Percentiles rank a stretch among this genome's conserved stretches.
phyloP scores from a whole-genome alignment of 306 rosid species.

The Rosa persica region DNA sequence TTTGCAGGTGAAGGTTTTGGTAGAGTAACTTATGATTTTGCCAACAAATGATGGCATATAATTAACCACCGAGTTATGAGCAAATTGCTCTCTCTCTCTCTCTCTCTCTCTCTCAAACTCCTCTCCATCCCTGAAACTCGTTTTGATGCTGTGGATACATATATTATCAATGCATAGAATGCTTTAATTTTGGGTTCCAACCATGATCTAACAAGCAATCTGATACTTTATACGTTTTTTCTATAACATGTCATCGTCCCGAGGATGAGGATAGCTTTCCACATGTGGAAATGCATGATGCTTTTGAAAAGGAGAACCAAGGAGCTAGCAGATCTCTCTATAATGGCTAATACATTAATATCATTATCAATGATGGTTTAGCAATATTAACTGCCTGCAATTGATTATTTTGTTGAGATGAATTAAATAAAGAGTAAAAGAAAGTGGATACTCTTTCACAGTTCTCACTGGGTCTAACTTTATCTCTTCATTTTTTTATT shows the following conservation, averaged over 20 bases:
- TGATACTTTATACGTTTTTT: not conserved
- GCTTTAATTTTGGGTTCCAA: not conserved
- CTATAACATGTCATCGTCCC: not conserved
- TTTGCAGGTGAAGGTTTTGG: not conserved
- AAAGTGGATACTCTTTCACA: not conserved
- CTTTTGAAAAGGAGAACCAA: slow-evolving; percentile 8
- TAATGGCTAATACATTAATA: not conserved
- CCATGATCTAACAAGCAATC: not conserved
- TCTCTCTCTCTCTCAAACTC: slow-evolving; percentile 15
- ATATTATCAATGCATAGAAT: not conserved
- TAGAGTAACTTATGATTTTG: not conserved
- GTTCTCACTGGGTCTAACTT: slow-evolving; percentile 5
- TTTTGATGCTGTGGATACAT: not conserved
- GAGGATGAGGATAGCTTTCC: slow-evolving; percentile 7
- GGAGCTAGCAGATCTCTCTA: not conserved
- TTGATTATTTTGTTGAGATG: not conserved
- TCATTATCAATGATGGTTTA: not conserved
- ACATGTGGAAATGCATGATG: not conserved
- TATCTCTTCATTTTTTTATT: not conserved
- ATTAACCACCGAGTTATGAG: not conserved
- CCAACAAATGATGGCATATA: not conserved
- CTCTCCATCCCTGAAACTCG: not conserved
- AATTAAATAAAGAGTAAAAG: not conserved
- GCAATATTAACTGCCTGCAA: not conserved
- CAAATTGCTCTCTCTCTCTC: not conserved